Percentiles rank a stretch among this genome's conserved stretches.
Evolutionary conservation across 352 stramenopile species (phyloP).

Genomic region (Globisporangium nodosum): DNA sequence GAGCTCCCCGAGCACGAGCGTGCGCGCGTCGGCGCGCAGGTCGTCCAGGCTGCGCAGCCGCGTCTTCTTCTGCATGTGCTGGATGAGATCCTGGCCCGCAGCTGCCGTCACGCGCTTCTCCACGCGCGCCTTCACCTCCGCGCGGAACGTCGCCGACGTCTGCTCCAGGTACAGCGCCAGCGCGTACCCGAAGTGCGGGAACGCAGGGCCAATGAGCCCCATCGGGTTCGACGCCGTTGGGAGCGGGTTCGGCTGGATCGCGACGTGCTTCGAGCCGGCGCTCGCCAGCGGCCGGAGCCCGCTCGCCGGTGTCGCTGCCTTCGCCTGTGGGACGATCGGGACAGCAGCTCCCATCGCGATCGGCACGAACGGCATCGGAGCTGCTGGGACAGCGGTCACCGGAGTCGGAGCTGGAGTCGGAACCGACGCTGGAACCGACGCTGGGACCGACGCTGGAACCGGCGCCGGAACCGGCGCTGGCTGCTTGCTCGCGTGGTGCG

Average conservation of each 20-base stretch:
- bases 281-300: slow-evolving; percentile 7
- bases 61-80: slow-evolving; percentile 85
- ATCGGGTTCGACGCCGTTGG: slow-evolving; percentile 68
- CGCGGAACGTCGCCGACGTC: slow-evolving; percentile 56
- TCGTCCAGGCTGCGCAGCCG: slow-evolving; percentile 65
- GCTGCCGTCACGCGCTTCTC: slow-evolving; percentile 72
- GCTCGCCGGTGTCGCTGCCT: slow-evolving; percentile 14
- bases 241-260: slow-evolving; percentile 76
- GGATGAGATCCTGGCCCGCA: slow-evolving; percentile 63
- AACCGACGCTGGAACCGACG: too few relatives aligned
- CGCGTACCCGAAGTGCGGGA: slow-evolving; percentile 59
- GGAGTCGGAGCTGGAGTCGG: too few relatives aligned
- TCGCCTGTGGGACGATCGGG: slow-evolving; percentile 9
- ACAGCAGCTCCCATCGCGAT: slow-evolving; percentile 9
- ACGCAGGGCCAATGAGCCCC: slow-evolving; percentile 42
- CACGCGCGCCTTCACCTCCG: slow-evolving; percentile 63
- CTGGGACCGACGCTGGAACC: too few relatives aligned
- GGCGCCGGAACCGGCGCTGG: slow-evolving; percentile 18
- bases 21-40: slow-evolving; percentile 55
- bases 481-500: slow-evolving; percentile 42
- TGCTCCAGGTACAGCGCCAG: slow-evolving; percentile 73
- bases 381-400: not conserved
- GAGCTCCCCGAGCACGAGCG: slow-evolving; percentile 59
- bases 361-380: slow-evolving; percentile 12
- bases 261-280: slow-evolving; percentile 41